phyloP scores from a whole-genome alignment of 2,329 filamentous ascomycete species.

The Neocucurbitaria cava region DNA sequence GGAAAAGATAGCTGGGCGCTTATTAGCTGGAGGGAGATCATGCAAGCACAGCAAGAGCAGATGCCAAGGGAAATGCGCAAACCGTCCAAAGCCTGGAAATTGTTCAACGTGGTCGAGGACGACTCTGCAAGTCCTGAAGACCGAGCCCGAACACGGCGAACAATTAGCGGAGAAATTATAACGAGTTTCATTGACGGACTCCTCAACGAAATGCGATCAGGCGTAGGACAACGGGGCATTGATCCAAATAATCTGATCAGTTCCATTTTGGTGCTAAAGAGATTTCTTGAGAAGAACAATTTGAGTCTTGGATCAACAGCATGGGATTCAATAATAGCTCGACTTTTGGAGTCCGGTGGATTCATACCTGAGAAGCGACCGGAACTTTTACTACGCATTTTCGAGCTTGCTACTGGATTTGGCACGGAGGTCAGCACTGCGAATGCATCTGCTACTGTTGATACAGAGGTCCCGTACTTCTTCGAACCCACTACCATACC shows the following conservation, averaged over 20 bases:
- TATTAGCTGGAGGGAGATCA: conserved; percentile 53
- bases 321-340: conserved; percentile 57
- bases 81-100: conserved; percentile 27
- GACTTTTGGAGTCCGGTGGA: conserved; percentile 58
- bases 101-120: conserved; percentile 30
- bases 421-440: conserved; percentile 48
- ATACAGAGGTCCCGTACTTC: conserved; percentile 48
- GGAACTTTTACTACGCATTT: conserved; percentile 49
- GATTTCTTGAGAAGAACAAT: conserved; percentile 46
- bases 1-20: conserved; percentile 36
- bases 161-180: conserved; percentile 66
- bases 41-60: conserved; percentile 39
- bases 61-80: conserved; percentile 3
- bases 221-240: conserved; percentile 51
- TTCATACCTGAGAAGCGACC: conserved; percentile 56
- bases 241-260: conserved; percentile 42
- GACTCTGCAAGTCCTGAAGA: conserved; percentile 28
- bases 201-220: conserved; percentile 54
- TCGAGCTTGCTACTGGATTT: conserved; percentile 50
- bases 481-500: conserved; percentile 53
- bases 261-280: conserved; percentile 46
- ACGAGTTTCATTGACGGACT: conserved; percentile 62
- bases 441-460: conserved; percentile 39
- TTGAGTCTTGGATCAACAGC: conserved; percentile 51
- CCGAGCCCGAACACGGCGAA: conserved; percentile 49